phyloP scores from a whole-genome alignment of 2,329 filamentous ascomycete genomes.

The Rutstroemia sp. region DNA sequence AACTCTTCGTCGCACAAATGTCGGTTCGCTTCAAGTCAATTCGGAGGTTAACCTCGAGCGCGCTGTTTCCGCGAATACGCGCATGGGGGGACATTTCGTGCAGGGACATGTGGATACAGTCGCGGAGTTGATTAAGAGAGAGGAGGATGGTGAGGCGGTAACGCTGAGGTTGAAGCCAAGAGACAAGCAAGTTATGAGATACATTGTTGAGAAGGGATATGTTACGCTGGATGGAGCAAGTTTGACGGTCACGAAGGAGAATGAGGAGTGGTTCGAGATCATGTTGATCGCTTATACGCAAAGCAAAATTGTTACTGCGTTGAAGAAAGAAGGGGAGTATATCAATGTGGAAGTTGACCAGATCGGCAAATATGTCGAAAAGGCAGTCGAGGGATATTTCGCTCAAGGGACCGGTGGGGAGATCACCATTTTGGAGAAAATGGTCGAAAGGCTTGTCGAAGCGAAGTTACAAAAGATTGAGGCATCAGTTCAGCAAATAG shows the following conservation, averaged over 20 bases:
- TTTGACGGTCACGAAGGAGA: slow-evolving; percentile 80
- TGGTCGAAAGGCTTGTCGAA: slow-evolving; percentile 68
- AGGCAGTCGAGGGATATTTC: slow-evolving; percentile 79
- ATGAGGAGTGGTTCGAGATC: slow-evolving; percentile 83
- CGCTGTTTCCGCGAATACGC: slow-evolving; percentile 80
- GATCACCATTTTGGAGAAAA: slow-evolving; percentile 57
- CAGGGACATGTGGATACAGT: slow-evolving; percentile 95
- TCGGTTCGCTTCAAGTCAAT: slow-evolving; percentile 61
- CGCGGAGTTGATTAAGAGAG: slow-evolving; percentile 64
- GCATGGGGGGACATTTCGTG: slow-evolving; percentile 97
- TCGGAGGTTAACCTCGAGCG: slow-evolving; percentile 87
- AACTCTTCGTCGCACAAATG: slow-evolving; percentile 89
- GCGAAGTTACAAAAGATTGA: slow-evolving; percentile 43
- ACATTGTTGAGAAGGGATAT: slow-evolving; percentile 95
- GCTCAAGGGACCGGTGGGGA: slow-evolving; percentile 44
- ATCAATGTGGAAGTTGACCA: slow-evolving; percentile 33
- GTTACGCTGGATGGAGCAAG: slow-evolving; percentile 92
- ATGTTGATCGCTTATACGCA: slow-evolving; percentile 98
- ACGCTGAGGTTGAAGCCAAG: slow-evolving; percentile 76
- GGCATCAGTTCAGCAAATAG: too few relatives aligned
- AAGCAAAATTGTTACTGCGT: slow-evolving; percentile 63
- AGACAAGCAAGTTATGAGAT: slow-evolving; percentile 63
- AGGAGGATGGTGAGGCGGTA: slow-evolving; percentile 80
- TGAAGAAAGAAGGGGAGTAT: slow-evolving; percentile 30
- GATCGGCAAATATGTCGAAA: slow-evolving; percentile 77